Percentiles rank a stretch among this genome's conserved stretches.
Conservation (phyloP, 257 asterid species). For the Solanum tarijense region DNA sequence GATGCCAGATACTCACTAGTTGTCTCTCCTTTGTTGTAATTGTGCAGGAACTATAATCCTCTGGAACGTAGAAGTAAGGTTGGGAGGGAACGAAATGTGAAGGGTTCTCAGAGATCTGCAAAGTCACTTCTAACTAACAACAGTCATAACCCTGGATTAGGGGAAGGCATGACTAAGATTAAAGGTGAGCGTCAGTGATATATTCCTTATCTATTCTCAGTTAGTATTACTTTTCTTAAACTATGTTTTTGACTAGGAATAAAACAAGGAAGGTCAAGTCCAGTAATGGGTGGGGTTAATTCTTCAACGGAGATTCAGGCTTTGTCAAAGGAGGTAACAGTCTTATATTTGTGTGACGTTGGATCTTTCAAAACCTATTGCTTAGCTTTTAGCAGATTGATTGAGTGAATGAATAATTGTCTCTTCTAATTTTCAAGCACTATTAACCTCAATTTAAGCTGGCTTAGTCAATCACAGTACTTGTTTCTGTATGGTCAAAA, state of each 20-base stretch:
- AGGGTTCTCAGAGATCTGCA: constrained; percentile 42
- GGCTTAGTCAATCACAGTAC: background rate
- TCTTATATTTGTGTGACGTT: background rate
- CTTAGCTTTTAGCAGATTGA: background rate
- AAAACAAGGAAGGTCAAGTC: constrained; percentile 34
- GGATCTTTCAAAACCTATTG: background rate
- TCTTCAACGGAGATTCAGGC: constrained; percentile 38
- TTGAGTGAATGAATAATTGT: background rate
- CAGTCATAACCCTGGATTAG: constrained; percentile 28
- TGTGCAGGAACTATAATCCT: constrained; percentile 67
- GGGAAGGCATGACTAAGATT: constrained; percentile 35
- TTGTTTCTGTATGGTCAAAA: background rate
- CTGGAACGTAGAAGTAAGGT: constrained; percentile 80
- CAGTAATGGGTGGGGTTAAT: constrained; percentile 19
- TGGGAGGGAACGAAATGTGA: constrained; percentile 51
- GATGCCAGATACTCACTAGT: background rate
- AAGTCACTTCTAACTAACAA: constrained; percentile 70
- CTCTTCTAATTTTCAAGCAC: background rate
- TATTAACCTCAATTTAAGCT: background rate
- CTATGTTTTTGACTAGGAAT: constrained; percentile 21
- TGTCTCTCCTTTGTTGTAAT: constrained; percentile 5
- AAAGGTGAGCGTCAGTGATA: constrained; percentile 21
- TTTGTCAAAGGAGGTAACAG: constrained; percentile 56
- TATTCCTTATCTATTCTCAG: background rate
- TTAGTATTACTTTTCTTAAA: background rate